Evolutionary conservation across 148 eudicot genomes (phyloP), one percentile per base, ranked within the genome.

Genomic region (Chenopodium berlandieri): DNA sequence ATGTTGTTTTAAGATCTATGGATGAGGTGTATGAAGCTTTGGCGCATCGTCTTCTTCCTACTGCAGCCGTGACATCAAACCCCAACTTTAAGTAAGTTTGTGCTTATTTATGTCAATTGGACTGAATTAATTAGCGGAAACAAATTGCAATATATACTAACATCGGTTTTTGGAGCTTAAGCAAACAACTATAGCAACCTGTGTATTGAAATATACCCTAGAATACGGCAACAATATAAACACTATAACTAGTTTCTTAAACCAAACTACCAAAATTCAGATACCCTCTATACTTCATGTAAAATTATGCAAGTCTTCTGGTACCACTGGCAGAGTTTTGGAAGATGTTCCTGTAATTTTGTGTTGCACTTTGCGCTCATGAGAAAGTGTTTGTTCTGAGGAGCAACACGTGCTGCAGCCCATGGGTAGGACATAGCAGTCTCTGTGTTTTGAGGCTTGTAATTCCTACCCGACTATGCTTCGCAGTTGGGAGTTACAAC

Each of bases 21-120:
- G 91, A 94, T 86, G 97, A 94, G 78, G 87, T 92, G 48, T 97
- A 97, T 75, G 88, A 97, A 86, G 72, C 87, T 70, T 88, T 97
- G 91, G 97, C 98, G 10, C 86, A 82, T 58, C 98, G 93, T 84
- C 86, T 96, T 80, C 86, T 92, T 72, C 92, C 94, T 63, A 87
- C 90, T 71, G 90, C 94, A 75, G 97, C 97, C 50, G 89, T 86
- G 16, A 86, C 86, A 75, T 84, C 98, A 82, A 88, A 85, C 82
- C 87, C 91, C 70, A 86, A 89, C 85, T 89, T 86, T 64, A 96
- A 94, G 99, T 96, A 89, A 91, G 97, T 77, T 83, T 70, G 37
- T 16, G 16, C 44, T 11, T 4, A 11, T 50, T 9, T 50, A 40
- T 40, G 7, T 40, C 44, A 40, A 40, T 40, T 40, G 44, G 7